Percentiles rank a stretch among this genome's conserved stretches.
phyloP scores from a whole-genome alignment of 148 eudicot genomes.

The Rhododendron henanense region DNA sequence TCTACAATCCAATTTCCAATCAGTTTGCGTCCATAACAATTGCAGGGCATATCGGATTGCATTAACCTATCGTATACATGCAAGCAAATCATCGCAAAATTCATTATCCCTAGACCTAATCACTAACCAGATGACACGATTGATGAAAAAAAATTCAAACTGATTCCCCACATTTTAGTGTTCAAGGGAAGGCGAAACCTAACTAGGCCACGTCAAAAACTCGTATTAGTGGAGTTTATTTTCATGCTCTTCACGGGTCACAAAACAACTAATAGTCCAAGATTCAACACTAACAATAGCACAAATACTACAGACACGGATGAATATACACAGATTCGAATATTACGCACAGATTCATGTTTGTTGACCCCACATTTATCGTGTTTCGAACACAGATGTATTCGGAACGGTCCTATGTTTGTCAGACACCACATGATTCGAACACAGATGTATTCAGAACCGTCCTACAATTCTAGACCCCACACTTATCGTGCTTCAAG shows the following conservation, averaged over 20 bases:
- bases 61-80: neutral
- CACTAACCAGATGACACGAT: too few relatives aligned
- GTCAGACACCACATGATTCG: neutral
- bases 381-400: too few relatives aligned
- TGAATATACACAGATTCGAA: neutral
- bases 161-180: neutral
- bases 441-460: neutral
- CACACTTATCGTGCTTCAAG: neutral
- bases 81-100: neutral
- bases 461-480: neutral
- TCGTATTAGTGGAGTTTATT: neutral
- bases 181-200: neutral
- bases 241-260: neutral
- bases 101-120: neutral
- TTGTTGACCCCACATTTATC: neutral
- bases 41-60: neutral
- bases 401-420: too few relatives aligned
- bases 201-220: neutral
- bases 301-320: neutral
- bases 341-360: too few relatives aligned
- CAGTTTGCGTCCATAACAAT: neutral
- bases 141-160: neutral
- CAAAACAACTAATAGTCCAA: neutral
- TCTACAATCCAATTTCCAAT: neutral
- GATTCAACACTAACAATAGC: neutral